Percentiles rank a stretch among this genome's conserved stretches.
Conservation (phyloP, 192 early-diverging fungal species). For the Gigaspora rosea region DNA sequence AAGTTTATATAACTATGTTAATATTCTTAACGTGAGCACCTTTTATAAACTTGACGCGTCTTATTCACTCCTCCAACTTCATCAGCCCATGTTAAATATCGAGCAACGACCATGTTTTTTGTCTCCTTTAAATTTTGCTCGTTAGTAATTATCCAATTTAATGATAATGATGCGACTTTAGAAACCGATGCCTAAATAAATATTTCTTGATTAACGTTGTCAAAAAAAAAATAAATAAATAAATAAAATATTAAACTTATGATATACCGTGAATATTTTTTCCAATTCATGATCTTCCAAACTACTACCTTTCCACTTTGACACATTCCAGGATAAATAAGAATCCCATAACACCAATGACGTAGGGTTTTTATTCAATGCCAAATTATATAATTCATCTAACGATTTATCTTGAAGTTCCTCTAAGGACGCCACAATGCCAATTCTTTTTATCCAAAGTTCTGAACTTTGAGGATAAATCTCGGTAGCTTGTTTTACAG, state of each 20-base stretch:
- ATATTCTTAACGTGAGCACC: neutral
- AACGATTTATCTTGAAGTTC: neutral
- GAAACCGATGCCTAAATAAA: constrained; percentile 1
- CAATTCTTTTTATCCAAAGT: constrained; percentile 22
- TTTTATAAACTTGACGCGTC: constrained; percentile 8
- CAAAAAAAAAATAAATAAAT: neutral
- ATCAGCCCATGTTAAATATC: constrained; percentile 8
- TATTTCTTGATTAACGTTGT: neutral
- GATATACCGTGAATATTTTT: constrained; percentile 18
- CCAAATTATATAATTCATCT: neutral
- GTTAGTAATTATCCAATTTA: neutral
- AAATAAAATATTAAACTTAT: neutral
- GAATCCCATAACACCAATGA: constrained; percentile 16
- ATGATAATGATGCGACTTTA: constrained; percentile 12
- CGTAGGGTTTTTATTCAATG: neutral
- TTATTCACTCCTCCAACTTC: constrained; percentile 10
- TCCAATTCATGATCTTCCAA: constrained; percentile 2
- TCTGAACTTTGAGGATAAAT: constrained; percentile 13
- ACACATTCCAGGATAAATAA: constrained; percentile 8
- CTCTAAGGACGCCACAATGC: neutral
- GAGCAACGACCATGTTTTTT: neutral
- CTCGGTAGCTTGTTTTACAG: neutral
- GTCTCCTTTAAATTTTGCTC: neutral
- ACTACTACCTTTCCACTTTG: neutral
- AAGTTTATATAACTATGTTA: neutral